Evolutionary conservation across 306 rosid species (phyloP).

Genomic region (Ormosia emarginata): DNA sequence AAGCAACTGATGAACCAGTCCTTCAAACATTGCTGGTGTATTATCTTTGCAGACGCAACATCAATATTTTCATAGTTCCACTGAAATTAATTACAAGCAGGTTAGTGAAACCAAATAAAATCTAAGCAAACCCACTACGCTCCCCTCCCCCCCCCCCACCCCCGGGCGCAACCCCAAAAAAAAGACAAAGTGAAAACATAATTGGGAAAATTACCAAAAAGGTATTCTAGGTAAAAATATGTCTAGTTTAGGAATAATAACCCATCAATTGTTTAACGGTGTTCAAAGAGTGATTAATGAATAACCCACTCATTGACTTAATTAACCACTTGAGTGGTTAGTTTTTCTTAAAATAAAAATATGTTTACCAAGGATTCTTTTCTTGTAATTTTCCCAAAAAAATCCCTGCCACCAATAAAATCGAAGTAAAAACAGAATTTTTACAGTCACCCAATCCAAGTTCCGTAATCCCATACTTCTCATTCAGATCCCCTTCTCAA

Average conservation of each 20-base stretch:
- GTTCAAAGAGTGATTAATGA: neutral
- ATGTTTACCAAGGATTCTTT: neutral
- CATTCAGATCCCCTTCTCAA: neutral
- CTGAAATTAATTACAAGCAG: constrained; percentile 29
- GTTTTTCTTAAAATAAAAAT: neutral
- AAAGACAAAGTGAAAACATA: neutral
- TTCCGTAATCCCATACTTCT: neutral
- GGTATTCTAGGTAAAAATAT: neutral
- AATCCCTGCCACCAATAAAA: neutral
- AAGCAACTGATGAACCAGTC: constrained; percentile 73
- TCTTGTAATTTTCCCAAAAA: neutral
- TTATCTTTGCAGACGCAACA: constrained; percentile 11
- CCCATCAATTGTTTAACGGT: neutral
- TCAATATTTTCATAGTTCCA: constrained; percentile 3
- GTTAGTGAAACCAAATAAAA: constrained; percentile 16
- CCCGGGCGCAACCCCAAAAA: neutral
- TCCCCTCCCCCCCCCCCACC: neutral
- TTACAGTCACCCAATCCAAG: neutral
- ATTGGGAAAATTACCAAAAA: neutral
- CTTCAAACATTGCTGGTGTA: constrained; percentile 66
- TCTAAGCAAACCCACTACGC: neutral
- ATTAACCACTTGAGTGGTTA: neutral
- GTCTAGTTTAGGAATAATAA: neutral
- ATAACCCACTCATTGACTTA: neutral
- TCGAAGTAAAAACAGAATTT: neutral